Conservation (phyloP, 352 stramenopile species). For the Phytophthora fragariaefolia region DNA sequence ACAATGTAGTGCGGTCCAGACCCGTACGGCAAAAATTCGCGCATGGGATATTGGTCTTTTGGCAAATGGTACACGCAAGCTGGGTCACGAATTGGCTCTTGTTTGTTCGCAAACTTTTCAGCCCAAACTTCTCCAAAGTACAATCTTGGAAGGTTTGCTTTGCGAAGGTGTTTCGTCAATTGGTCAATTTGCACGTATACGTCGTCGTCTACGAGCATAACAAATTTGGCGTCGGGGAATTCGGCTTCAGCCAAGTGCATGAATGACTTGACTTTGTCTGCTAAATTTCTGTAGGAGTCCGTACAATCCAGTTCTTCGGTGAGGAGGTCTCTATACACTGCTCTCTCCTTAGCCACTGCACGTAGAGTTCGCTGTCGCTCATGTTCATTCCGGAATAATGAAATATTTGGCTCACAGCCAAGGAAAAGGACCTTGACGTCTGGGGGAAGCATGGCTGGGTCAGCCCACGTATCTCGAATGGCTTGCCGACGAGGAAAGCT, state of each 20-base stretch:
- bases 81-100: slow-evolving; percentile 38
- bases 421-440: slow-evolving; percentile 43
- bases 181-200: slow-evolving; percentile 54
- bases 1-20: slow-evolving; percentile 59
- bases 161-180: slow-evolving; percentile 14
- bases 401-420: slow-evolving; percentile 30
- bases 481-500: slow-evolving; percentile 45
- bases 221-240: slow-evolving; percentile 37
- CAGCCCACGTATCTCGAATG: slow-evolving; percentile 53
- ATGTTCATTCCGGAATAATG: slow-evolving; percentile 4
- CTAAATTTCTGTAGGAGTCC: slow-evolving; percentile 56
- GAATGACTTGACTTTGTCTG: slow-evolving; percentile 69
- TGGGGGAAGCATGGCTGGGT: slow-evolving; percentile 13
- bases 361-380: slow-evolving; percentile 9
- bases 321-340: slow-evolving; percentile 50
- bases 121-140: slow-evolving; percentile 37
- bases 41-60: slow-evolving; percentile 40
- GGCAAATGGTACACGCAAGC: slow-evolving; percentile 42
- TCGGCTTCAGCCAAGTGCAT: slow-evolving; percentile 43
- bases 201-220: slow-evolving; percentile 69
- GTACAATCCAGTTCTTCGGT: slow-evolving; percentile 55
- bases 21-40: slow-evolving; percentile 44
- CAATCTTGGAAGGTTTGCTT: background rate
- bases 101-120: slow-evolving; percentile 19
- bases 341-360: slow-evolving; percentile 45